Base-by-base conservation (phyloP, 257 asterid species). In the Jacaranda mimosifolia region DNA sequence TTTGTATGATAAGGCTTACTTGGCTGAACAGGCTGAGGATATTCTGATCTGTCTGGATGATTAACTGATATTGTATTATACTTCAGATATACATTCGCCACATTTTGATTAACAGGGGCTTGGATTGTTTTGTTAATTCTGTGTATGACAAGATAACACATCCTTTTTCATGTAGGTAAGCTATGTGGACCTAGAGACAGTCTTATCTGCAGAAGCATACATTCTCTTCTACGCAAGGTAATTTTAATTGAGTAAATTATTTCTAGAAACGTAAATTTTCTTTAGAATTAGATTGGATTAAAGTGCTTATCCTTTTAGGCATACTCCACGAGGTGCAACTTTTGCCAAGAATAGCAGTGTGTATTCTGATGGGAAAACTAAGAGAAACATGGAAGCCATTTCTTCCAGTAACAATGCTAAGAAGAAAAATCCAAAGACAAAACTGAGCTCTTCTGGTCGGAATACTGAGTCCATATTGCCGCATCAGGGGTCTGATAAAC, bases 161-260 rank as follows among this genome's bases (percentile, higher is more conserved):
- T 46, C 49, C 78, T 63, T 64, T 51, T 21, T 66, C 70, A 21
- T 76, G 77, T 71, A 86, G 90, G 90, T 86, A 59, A 83, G 77
- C 68, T 81, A 58, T 4, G 90, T 83, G 77, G 86, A 83, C 75
- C 80, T 83, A 72, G 81, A 79, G 70, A 76, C 90, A 1, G 87
- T 86, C 26, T 80, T 86, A 81, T 81, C 84, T 53, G 83, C 65
- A 53, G 86, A 86, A 77, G 90, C 90, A 6, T 86, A 86, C 83
- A 86, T 86, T 79, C 90, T 86, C 71, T 84, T 86, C 72, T 86
- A 86, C 26, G 84, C 85, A 39, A 83, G 90, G 90, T 86, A 73
- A 69, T 18, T 58, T 32, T 51, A 35, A 38, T 42, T 48, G 53
- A 32, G 57, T 4, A 32, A 36, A 7, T 19, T 19, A n/a, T 78